Evolutionary conservation across 2,329 filamentous ascomycete genomes (phyloP).

Genomic region (Lecanosticta acicola): DNA sequence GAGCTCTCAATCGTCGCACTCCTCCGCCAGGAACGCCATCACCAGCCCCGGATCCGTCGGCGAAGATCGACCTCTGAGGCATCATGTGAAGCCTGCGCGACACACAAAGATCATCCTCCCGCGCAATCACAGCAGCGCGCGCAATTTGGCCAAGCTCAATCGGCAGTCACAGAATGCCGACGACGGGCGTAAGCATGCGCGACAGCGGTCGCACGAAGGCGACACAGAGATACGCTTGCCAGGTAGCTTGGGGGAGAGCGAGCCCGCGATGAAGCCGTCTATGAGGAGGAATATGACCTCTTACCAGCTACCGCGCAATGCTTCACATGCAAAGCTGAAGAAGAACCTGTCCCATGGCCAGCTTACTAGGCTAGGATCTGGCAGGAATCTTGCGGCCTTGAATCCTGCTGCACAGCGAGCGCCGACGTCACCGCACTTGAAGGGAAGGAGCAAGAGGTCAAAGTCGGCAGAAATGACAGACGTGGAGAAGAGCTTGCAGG

Average conservation of each 20-base stretch:
- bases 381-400: slow-evolving; percentile 34
- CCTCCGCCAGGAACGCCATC: slow-evolving; percentile 12
- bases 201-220: slow-evolving; percentile 27
- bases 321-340: slow-evolving; percentile 31
- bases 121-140: slow-evolving; percentile 30
- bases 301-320: slow-evolving; percentile 27
- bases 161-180: slow-evolving; percentile 21
- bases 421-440: slow-evolving; percentile 26
- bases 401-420: slow-evolving; percentile 15
- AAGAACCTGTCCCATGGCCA: slow-evolving; percentile 43
- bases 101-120: slow-evolving; percentile 31
- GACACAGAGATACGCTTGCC: slow-evolving; percentile 33
- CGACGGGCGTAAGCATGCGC: slow-evolving; percentile 22
- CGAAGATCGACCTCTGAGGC: slow-evolving; percentile 22
- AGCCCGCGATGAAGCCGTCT: slow-evolving; percentile 13
- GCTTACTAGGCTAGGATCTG: slow-evolving; percentile 37
- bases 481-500: slow-evolving; percentile 26
- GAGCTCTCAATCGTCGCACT: slow-evolving; percentile 27
- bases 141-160: slow-evolving; percentile 29
- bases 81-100: slow-evolving; percentile 16
- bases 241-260: slow-evolving; percentile 29
- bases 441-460: slow-evolving; percentile 27
- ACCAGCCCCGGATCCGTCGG: slow-evolving; percentile 24
- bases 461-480: slow-evolving; percentile 27
- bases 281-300: slow-evolving; percentile 31